Base-by-base conservation (phyloP, 495 filamentous ascomycete genomes). In the Gamarada debralockiae region DNA sequence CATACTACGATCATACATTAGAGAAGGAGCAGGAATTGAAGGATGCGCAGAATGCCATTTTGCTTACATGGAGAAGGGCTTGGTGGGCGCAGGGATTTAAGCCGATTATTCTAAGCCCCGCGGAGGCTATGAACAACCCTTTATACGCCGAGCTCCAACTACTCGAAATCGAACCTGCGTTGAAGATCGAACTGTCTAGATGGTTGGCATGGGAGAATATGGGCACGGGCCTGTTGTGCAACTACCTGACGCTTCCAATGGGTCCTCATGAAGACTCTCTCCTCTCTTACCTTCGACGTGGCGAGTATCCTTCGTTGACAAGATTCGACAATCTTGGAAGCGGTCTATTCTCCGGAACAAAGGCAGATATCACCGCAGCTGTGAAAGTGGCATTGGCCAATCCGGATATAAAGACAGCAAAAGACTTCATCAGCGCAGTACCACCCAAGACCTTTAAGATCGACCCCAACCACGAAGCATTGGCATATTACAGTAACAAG, bases 191-290 rank as follows among this genome's bases (percentile, higher is more conserved):
- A 48, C 58, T 96, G 29, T 82, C 86, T 71, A 76, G 86, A 50
- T 97, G 90, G 91, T 69, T 96, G 50, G 93, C 93, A 3, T 98
- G 92, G 92, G 90, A 88, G 17, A 82, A 86, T 50, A 95, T 96
- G 88, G 84, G 87, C n/a, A 82, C 83, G 24, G 93, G 93, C 3
- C 67, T 96, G 15, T 76, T 98, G 9, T 80, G 85, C 18, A 83
- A 93, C 63, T 86, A 86, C 71, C 73, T 82, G 7, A 80, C 89
- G 24, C 80, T 96, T 47, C 93, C 93, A 14, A 97, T 97, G 92
- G 91, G 80, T 1, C 63, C 81, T 48, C 79, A 82, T 56, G 81
- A 93, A 55, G 90, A 96, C 56, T 61, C 77, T 3, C 69, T 90
- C 7, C 71, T 98, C 36, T 68, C 76, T 0, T 84, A 80, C 50